Base-by-base conservation (phyloP, 345 rosid species). In the Brassica nigra region DNA sequence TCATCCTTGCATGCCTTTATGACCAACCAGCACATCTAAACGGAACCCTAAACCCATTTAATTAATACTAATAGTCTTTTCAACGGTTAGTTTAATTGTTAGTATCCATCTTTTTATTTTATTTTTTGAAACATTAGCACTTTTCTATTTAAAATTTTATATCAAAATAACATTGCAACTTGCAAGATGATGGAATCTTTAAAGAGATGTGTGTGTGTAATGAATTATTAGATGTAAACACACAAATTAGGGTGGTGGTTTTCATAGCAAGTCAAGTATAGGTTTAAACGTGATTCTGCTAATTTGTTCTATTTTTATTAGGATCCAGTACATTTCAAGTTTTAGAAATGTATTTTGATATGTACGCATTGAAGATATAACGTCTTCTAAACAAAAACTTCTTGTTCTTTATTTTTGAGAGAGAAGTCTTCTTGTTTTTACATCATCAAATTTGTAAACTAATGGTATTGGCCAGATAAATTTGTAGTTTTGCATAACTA, bases 1-100 rank as follows among this genome's bases (percentile, higher is more conserved):
- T 69, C 80, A 70, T 75, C 83, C 79, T 74, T 74, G 83, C 83
- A 74, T 74, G 78, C 82, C 70, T 44, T 39, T 72, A 42, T 72
- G 37, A 73, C 74, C 82, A 44, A 61, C 82, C 59, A 67, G 29
- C 78, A 74, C 83, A 74, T 63, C 76, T 64, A 14, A 70, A 80
- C 37, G 66, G 66, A 80, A 63, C 79, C 79, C 80, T 80, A 63
- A 75, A 0, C 55, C 18, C 62, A 70, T 12, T 20, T 70, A 39
- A 54, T 54, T 52, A 52, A 28, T 20, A 36, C 2, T 64, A 28
- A 6, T 67, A 61, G 4, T 20, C 5, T 15, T 66, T 66, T 73
- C 66, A 62, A 72, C 63, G 4, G 49, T 74, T 68, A 16, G 57
- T 49, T 16, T 62, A 62, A 47, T 69, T 47, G 44, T 15, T 27